Evolutionary conservation across 768 basidiomycete genomes (phyloP).

Genomic region (Rhodotorula paludigena): DNA sequence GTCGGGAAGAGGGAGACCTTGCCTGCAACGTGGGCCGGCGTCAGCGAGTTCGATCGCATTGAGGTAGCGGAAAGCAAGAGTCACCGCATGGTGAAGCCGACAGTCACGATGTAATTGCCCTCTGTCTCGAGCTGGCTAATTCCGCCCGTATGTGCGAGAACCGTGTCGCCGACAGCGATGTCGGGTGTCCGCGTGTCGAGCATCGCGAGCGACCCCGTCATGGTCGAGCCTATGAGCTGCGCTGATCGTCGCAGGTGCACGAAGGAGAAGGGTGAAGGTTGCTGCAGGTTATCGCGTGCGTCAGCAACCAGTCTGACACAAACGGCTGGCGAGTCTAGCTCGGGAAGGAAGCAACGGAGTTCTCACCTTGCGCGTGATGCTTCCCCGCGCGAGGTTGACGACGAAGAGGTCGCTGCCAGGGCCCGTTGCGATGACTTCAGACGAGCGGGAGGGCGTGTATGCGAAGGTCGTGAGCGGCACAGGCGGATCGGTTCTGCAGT

Average conservation of each 20-base stretch:
- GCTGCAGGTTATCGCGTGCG: conserved; percentile 6
- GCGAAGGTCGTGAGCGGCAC: conserved; percentile 39
- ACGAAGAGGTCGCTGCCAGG: conserved; percentile 59
- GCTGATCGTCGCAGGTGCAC: conserved; percentile 34
- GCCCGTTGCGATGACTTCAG: conserved; percentile 58
- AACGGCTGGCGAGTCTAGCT: conserved; percentile 58
- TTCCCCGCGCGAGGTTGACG: conserved; percentile 70
- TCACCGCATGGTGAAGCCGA: conserved; percentile 81
- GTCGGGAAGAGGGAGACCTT: conserved; percentile 79
- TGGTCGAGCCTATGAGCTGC: conserved; percentile 34
- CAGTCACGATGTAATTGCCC: conserved; percentile 76
- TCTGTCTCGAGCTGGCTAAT: conserved; percentile 73
- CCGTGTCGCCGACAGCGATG: conserved; percentile 55
- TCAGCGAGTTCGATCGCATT: neutral
- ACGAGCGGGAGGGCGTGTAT: conserved; percentile 48
- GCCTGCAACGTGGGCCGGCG: conserved; percentile 52
- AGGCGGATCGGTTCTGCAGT: conserved; percentile 28
- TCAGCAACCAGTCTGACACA: neutral
- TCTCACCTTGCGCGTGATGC: conserved; percentile 56
- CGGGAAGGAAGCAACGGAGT: conserved; percentile 46
- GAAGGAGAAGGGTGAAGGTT: conserved; percentile 23
- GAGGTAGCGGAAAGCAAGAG: conserved; percentile 5
- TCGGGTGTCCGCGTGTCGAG: conserved; percentile 62
- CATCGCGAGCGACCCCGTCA: conserved; percentile 53
- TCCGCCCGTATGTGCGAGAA: conserved; percentile 75